Base-by-base conservation (phyloP, 768 basidiomycete species). In the Mycena alexandri region DNA sequence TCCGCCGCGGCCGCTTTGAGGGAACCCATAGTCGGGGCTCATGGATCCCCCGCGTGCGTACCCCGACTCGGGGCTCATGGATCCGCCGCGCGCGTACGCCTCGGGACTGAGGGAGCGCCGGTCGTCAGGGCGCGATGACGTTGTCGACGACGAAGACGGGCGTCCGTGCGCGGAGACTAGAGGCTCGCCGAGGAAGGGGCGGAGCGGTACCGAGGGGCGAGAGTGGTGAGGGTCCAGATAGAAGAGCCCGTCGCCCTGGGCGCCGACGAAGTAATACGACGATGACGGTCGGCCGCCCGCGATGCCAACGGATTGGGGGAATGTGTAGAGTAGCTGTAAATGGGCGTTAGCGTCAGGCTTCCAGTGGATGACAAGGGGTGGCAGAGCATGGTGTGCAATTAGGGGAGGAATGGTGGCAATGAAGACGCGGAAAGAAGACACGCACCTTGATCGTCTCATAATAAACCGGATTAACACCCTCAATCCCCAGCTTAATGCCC, bases 231-330 rank as follows among this genome's bases (percentile, higher is more conserved):
- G 91, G 79, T 93, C 90, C 51, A 93, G 87, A 73, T 94, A 92
- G 73, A 95, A 91, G 13, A 98, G 85, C 47, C 89, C 92, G 71
- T 95, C 92, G 9, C 90, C 91, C 75, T 98, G 97, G 0, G 90
- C 86, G 21, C 95, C 97, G 59, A 99, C 93, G 75, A 99, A 98
- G 79, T 98, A 99, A 78, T 98, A 98, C 0, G 95, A 98, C 0
- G 94, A 96, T 17, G 93, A 93, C 0, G 97, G 97, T 33, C 97
- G 87, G 2, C 97, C 96, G 46, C 97, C 97, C 0, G 96, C 95
- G 64, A 99, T 98, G 48, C 97, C 97, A 48, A 98, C 93, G 2
- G 92, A 94, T 79, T 98, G 96, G 0, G 96, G 96, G 78, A 96
- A 94, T 0, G 93, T 93, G 75, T 96, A 98, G 38, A 98, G 78